Percentiles rank a stretch among this genome's conserved stretches.
Evolutionary conservation across 2,329 filamentous ascomycete genomes (phyloP).

Genomic region (Ascochyta koolunga): DNA sequence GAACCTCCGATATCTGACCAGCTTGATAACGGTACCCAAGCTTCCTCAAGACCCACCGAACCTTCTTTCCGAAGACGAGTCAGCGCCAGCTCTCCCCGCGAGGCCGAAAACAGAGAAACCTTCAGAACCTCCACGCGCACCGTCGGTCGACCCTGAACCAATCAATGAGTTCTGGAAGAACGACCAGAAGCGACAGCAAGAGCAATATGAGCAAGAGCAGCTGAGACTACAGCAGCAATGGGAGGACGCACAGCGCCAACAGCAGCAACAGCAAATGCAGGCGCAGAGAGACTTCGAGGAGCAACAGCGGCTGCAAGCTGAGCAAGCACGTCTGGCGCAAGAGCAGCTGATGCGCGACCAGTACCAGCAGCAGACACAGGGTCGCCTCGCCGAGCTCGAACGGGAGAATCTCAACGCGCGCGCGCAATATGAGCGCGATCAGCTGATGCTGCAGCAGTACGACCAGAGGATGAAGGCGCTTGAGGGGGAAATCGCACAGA

Average conservation of each 20-base stretch:
- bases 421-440: slow-evolving; percentile 95
- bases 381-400: slow-evolving; percentile 92
- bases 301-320: slow-evolving; percentile 83
- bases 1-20: slow-evolving; percentile 94
- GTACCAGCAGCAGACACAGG: slow-evolving; percentile 91
- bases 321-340: slow-evolving; percentile 89
- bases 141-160: slow-evolving; percentile 83
- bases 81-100: slow-evolving; percentile 80
- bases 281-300: slow-evolving; percentile 96
- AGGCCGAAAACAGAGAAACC: slow-evolving; percentile 72
- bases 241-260: slow-evolving; percentile 77
- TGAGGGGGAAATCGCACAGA: slow-evolving; percentile 82
- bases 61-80: slow-evolving; percentile 79
- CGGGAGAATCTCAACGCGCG: slow-evolving; percentile 92
- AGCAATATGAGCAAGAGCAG: slow-evolving; percentile 95
- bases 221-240: slow-evolving; percentile 85
- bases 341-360: slow-evolving; percentile 89
- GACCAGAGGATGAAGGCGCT: slow-evolving; percentile 90
- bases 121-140: slow-evolving; percentile 70
- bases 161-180: slow-evolving; percentile 99
- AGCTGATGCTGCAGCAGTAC: slow-evolving; percentile 95
- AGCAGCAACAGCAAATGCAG: slow-evolving; percentile 81
- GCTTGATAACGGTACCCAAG: slow-evolving; percentile 94
- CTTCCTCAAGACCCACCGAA: slow-evolving; percentile 93
- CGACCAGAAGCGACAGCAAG: slow-evolving; percentile 87